Base-by-base conservation (phyloP, 805 yeast genomes). In the Starmerella apicola region DNA sequence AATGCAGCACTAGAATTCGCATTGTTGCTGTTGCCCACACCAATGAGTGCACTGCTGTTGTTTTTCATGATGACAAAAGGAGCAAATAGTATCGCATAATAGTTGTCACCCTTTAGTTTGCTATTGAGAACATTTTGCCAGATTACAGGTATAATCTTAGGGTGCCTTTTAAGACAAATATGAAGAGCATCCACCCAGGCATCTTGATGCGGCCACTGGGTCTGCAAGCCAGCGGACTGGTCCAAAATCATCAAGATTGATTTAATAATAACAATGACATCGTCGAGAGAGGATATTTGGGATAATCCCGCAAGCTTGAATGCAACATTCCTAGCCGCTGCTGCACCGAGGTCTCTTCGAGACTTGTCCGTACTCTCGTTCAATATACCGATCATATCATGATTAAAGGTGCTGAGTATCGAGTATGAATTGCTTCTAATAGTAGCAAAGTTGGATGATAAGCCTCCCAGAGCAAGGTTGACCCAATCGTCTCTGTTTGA, bases 381-480 rank as follows among this genome's bases (percentile, higher is more conserved):
- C 19, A 24, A 6, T 10, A 34, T 24, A 8, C 20, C 12, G 15
- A 23, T 24, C 15, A 26, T 7, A 5, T 34, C 22, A 15, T 10
- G n/a, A 10, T 23, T 15, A 7, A 16, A 10, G 23, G 5, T 23
- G 15, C 18, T n/a, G n/a, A 34, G 18, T 13, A 42, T 34, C 23
- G 25, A 27, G 17, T 35, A 20, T 2, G 46, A 39, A 18, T 24
- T 13, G 13, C 6, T 20, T 2, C 46, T 24, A n/a, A 43, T 31
- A 12, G 17, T 4, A 1, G 34, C n/a, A 15, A 42, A 42, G 18
- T 32, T 17, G 2, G 46, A 34, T 12, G 28, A 36, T 19, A 42
- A 36, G 5, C 39, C 43, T 3, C 43, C 39, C 7, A 35, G 37
- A 25, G 40, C 46, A 25, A 39, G 36, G 22, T 39, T 39, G 16